These are phyloP conservation scores for Dactylellina cionopaga DNA, from an alignment of 2,329 filamentous ascomycete species.

Conservation along the genomic window DNA sequence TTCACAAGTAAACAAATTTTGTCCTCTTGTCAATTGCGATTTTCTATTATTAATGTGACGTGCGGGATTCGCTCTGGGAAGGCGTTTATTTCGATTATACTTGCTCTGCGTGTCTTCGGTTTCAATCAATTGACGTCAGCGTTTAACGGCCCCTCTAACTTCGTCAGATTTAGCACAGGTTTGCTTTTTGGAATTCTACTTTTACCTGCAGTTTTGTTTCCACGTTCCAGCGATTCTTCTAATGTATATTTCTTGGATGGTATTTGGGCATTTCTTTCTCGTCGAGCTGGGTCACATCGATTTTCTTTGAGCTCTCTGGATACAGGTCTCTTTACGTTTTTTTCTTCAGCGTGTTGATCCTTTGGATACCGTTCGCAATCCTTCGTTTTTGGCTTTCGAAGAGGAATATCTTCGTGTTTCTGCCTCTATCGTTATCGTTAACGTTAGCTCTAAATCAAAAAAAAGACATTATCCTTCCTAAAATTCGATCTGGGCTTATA, in stretches of 20 bases:
- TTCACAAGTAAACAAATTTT: too few species aligned
- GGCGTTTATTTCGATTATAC: slow-evolving; percentile 17
- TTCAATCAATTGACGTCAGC: neutral
- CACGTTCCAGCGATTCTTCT: too few species aligned
- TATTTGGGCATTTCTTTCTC: too few species aligned
- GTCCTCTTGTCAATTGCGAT: too few species aligned
- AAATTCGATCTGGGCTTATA: neutral
- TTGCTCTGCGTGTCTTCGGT: too few species aligned
- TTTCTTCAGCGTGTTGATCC: neutral
- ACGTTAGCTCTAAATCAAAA: slow-evolving; percentile 1
- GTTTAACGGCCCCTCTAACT: too few species aligned
- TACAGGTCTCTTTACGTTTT: neutral
- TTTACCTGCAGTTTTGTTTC: too few species aligned
- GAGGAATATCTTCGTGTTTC: slow-evolving; percentile 8
- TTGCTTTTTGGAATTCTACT: too few species aligned
- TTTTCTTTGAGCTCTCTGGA: neutral
- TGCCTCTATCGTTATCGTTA: slow-evolving; percentile 22
- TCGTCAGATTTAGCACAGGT: too few species aligned
- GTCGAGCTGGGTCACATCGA: too few species aligned
- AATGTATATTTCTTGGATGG: too few species aligned
- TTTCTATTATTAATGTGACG: too few species aligned
- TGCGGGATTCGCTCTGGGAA: neutral
- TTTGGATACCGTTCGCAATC: neutral
- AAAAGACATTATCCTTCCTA: slow-evolving; percentile 19
- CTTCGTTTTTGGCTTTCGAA: slow-evolving; percentile 3